Evolutionary conservation across 768 basidiomycete species (phyloP), one percentile per base, ranked within the genome.

Genomic region (Bullera alba): DNA sequence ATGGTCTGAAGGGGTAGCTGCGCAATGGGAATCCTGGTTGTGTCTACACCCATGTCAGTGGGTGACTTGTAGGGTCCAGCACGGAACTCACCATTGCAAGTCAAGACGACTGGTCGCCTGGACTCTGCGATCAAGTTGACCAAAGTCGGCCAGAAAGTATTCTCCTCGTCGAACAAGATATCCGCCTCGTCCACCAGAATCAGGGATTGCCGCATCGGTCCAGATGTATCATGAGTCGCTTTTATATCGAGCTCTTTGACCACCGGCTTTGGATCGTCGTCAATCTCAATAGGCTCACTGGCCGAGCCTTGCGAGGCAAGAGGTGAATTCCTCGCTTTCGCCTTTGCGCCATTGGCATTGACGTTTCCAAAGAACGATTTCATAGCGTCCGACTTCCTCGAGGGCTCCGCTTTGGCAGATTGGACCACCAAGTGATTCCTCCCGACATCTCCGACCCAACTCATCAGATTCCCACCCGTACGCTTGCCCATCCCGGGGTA

Each of bases 181-280:
- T 99, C 95, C 5, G 89, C 93, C 68, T 99, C 95, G 71, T 99
- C 95, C 14, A 99, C 73, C 32, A 99, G 77, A 53, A 97, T 85
- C 45, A 93, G 69, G 0, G 89, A 92, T 75, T 99, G 93, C 48
- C 81, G 78, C 51, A 86, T 32, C 12, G 10, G 12, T 34, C 27
- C 26, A 46, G 6, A 34, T 4, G 35, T 26, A 34, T 8, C 28
- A 10, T 44, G 34, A 36, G 7, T 12, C 17, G 21, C 19, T 14
- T 54, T 43, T 23, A 46, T 42, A 7, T 21, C 46, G 10, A 15
- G 34, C 19, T 28, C 36, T 28, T 45, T 15, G 12, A 2, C 38
- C 12, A n/a, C 17, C 26, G 29, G 29, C 3, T 30, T 35, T 23
- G 34, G 22, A 15, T 46, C 56, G 12, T 34, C 6, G 19, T 50